Base-by-base conservation (phyloP, 177 flowering plant species). In the Vitis hybrid region DNA sequence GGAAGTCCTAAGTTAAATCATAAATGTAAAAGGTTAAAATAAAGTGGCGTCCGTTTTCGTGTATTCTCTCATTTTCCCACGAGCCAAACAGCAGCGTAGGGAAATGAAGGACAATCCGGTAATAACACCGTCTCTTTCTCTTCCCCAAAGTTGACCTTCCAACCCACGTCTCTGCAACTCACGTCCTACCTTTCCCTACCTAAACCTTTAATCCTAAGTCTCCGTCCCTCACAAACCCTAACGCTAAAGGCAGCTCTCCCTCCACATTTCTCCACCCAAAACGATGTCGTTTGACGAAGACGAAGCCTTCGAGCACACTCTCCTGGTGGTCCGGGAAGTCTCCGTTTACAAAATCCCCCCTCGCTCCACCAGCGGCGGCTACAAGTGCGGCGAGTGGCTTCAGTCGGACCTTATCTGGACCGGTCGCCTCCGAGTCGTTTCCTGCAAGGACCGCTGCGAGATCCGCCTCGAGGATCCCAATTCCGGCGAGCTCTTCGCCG, bases 341-440 rank as follows among this genome's bases (percentile, higher is more conserved):
- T 62, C 86, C 65, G 87, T 94, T 15, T 92, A 70, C 91, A 96
- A 96, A 77, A 96, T 96, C 79, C 99, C 98, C 0, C 98, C 99
- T 2, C 88, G 98, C 10, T 72, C 84, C 63, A 92, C 97, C 29
- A 84, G 90, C 80, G 99, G 97, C 70, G 99, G 99, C 3, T 96
- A 89, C 87, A 96, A 96, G 77, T 96, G 99, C 82, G 98, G 98
- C 59, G 99, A 94, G 80, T 96, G 99, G 99, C 84, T 96, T 2
- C 98, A 96, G 68, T 87, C 98, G 62, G 98, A 96, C 72, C 90
- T 89, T 90, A 96, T 96, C 91, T 96, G 99, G 98, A 67, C 95
- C 2, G 99, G 98, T 9, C 87, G 99, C 16, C 90, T 96, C 70
- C 91, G 99, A 0, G 95, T 96, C 2, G 97, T 94, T 1, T 95